Base-by-base conservation (phyloP, 2,329 filamentous ascomycete genomes). In the Pestalotiopsis sp. region DNA sequence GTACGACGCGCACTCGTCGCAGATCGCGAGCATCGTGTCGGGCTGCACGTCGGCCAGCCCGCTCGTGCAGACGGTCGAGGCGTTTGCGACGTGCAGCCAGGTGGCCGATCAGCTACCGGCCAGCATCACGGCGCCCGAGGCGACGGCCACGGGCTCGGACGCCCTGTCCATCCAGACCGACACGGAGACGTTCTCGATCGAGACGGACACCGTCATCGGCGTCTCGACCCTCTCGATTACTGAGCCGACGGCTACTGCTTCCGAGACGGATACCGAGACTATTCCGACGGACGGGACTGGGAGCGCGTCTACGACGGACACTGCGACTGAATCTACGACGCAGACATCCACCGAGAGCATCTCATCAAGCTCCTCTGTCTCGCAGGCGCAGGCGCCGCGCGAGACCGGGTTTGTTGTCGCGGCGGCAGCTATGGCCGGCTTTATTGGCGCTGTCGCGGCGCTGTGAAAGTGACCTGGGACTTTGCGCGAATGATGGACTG, bases 1-100 rank as follows among this genome's bases (percentile, higher is more conserved):
- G 75, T 75, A 75, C 68, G 62, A 69, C 45, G 66, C 25, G 5
- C 67, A 75, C 52, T 69, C 69, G 61, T 67, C 57, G 20, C 69
- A 67, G 14, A 70, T 76, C 41, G 67, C 61, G 41, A 64, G 36
- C 9, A 49, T 76, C 38, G 66, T 74, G 14, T 68, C 69, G 4
- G 71, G 68, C 38, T 76, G 75, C 66, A 68, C 73, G 41, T 65
- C 62, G 7, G 62, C 62, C 11, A 56, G 62, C 41, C 25, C 62
- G 14, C 41, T 49, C 9, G 23, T 49, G 7, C 62, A 52, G 62
- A 65, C 62, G 13, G 41, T 65, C 39, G 62, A 65, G 41, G n/a
- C 62, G 25, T 65, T 52, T 39, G 38, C 13, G 13, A 20, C 62
- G 11, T 65, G 62, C 62, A 49, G 12, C 23, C 62, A 65, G 41